These are phyloP conservation scores for Hortaea sp. DNA, from an alignment of 2,329 filamentous ascomycete species.

Conservation along the genomic window DNA sequence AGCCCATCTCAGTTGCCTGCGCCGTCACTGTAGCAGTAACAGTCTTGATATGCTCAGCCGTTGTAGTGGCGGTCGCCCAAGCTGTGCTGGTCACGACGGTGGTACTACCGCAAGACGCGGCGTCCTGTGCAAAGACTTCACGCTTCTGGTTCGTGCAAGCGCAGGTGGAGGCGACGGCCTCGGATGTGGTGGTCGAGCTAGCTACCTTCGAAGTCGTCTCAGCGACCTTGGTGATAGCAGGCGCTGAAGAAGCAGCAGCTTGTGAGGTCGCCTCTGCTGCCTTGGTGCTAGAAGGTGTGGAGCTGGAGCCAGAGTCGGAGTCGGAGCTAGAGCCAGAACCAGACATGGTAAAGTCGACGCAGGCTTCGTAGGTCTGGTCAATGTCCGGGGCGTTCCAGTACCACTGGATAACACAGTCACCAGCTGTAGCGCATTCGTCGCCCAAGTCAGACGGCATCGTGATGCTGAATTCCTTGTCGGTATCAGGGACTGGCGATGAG, in stretches of 20 bases:
- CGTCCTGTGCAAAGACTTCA: conserved; percentile 31
- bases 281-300: no score
- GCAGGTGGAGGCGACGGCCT: no score
- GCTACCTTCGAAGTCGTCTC: background rate
- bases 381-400: conserved; percentile 48
- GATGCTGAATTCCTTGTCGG: conserved; percentile 42
- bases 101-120: conserved; percentile 9
- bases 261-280: no score
- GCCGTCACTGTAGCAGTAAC: conserved; percentile 2
- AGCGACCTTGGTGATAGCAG: background rate
- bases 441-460: conserved; percentile 44
- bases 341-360: conserved; percentile 45
- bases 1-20: no score
- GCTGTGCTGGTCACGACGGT: conserved; percentile 22
- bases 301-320: no score
- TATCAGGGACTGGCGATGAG: conserved; percentile 29
- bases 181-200: no score
- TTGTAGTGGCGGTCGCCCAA: conserved; percentile 1
- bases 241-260: no score
- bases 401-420: conserved; percentile 50
- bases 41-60: conserved; percentile 9
- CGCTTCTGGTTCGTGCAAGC: background rate
- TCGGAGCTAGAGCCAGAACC: no score
- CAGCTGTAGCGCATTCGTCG: conserved; percentile 37
- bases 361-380: conserved; percentile 54